Percentiles rank a stretch among this genome's conserved stretches.
These are phyloP conservation scores for Lindgomyces ingoldianus DNA, from an alignment of 495 filamentous ascomycete species.

Conservation along the genomic window DNA sequence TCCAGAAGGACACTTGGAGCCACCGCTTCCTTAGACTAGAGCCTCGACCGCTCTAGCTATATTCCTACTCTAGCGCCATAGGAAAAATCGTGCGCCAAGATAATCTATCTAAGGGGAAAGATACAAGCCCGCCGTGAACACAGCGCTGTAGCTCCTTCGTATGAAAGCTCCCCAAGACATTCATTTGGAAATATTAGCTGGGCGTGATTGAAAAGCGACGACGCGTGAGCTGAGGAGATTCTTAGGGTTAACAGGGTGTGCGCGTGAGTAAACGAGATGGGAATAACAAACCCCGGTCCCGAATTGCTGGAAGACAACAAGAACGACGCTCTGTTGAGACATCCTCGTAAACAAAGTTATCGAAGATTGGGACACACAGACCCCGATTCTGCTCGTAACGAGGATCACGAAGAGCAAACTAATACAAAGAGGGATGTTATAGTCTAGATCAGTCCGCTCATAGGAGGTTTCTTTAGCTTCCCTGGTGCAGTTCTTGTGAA, in stretches of 20 bases:
- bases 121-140: constrained; percentile 67
- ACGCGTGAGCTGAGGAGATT: background rate
- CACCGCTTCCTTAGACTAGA: background rate
- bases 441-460: constrained; percentile 51
- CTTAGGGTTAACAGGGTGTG: constrained; percentile 45
- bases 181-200: constrained; percentile 62
- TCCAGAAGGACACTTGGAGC: background rate
- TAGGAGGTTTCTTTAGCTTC: constrained; percentile 49
- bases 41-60: background rate
- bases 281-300: constrained; percentile 72
- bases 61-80: constrained; percentile 28
- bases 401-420: constrained; percentile 64
- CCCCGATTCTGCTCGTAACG: constrained; percentile 52
- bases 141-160: constrained; percentile 61
- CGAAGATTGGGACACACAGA: constrained; percentile 52
- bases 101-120: constrained; percentile 64
- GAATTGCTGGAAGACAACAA: constrained; percentile 65
- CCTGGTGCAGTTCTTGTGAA: constrained; percentile 53
- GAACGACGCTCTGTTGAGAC: constrained; percentile 44
- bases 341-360: constrained; percentile 37
- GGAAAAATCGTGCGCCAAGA: constrained; percentile 55
- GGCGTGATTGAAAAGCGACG: constrained; percentile 62
- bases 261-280: constrained; percentile 72
- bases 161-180: constrained; percentile 61
- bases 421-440: constrained; percentile 61